These are phyloP conservation scores for Hibiscus tridactylites DNA, from an alignment of 345 rosid genomes.

Conservation along the genomic window DNA sequence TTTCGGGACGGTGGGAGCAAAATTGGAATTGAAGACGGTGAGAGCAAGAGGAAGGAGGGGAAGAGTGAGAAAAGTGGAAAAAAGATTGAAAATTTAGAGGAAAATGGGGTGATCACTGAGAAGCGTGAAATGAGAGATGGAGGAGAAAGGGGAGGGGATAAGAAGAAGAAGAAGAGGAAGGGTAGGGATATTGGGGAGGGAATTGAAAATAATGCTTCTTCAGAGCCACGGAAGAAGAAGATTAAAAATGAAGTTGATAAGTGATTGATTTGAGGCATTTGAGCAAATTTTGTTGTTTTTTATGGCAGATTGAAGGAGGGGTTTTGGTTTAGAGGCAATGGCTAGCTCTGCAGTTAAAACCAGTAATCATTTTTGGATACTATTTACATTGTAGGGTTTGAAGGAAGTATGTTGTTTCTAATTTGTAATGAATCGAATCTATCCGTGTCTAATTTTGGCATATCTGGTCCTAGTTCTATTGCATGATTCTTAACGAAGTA, in stretches of 20 bases:
- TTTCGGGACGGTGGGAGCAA: background rate
- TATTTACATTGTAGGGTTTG: slow-evolving; percentile 3
- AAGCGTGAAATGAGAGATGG: background rate
- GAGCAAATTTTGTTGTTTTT: background rate
- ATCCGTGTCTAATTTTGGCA: background rate
- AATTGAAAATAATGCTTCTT: slow-evolving; percentile 3
- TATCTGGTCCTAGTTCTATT: background rate
- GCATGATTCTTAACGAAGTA: background rate
- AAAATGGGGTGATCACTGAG: slow-evolving; percentile 1
- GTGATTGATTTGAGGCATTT: background rate
- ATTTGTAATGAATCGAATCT: slow-evolving; percentile 1
- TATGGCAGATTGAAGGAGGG: background rate
- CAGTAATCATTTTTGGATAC: background rate
- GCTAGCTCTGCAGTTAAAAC: background rate
- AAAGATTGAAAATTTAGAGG: slow-evolving; percentile 1
- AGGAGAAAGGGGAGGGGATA: background rate
- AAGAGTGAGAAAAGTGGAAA: background rate
- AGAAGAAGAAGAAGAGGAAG: background rate
- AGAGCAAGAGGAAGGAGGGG: background rate
- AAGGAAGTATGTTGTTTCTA: background rate
- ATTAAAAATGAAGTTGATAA: background rate
- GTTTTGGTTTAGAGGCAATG: background rate
- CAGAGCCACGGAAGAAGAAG: slow-evolving; percentile 2
- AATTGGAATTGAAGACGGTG: background rate
- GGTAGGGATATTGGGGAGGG: background rate